Evolutionary conservation across 2,329 filamentous ascomycete genomes (phyloP).

Genomic region (Furcasterigmium sp.): DNA sequence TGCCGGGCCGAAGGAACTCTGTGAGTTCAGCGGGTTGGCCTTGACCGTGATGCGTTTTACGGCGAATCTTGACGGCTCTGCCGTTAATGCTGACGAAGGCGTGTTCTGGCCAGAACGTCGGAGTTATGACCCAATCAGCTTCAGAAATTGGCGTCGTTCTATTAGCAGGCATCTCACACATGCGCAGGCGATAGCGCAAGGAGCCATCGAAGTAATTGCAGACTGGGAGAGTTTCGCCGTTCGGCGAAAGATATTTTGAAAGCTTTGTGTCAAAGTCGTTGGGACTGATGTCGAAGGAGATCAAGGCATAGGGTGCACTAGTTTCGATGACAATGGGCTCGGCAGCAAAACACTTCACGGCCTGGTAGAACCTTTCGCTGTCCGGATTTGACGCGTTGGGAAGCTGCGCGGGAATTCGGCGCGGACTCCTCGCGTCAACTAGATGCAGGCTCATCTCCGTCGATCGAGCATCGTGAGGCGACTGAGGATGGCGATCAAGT

Average conservation of each 20-base stretch:
- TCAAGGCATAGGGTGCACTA: slow-evolving; percentile 29
- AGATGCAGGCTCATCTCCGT: slow-evolving; percentile 40
- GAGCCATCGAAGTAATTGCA: slow-evolving; percentile 44
- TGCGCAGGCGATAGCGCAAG: slow-evolving; percentile 63
- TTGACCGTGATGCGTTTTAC: slow-evolving; percentile 68
- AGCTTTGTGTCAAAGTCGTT: slow-evolving; percentile 27
- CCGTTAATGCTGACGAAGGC: slow-evolving; percentile 67
- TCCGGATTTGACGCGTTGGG: neutral
- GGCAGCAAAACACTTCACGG: slow-evolving; percentile 45
- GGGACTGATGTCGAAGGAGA: slow-evolving; percentile 40
- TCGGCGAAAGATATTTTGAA: slow-evolving; percentile 19
- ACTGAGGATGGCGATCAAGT: slow-evolving; percentile 31
- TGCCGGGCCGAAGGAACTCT: slow-evolving; percentile 46
- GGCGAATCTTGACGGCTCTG: slow-evolving; percentile 49
- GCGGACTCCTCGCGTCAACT: slow-evolving; percentile 41
- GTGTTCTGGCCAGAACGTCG: slow-evolving; percentile 65
- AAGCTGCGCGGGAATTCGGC: slow-evolving; percentile 25
- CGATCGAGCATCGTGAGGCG: slow-evolving; percentile 34
- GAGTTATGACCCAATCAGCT: slow-evolving; percentile 55
- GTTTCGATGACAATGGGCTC: slow-evolving; percentile 34
- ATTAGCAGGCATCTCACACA: slow-evolving; percentile 34
- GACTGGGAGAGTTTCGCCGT: slow-evolving; percentile 26
- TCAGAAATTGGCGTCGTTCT: slow-evolving; percentile 27
- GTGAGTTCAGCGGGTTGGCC: slow-evolving; percentile 76
- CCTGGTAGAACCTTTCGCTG: slow-evolving; percentile 48